phyloP scores from a whole-genome alignment of 768 basidiomycete species.

The Phlebiopsis gigantea region DNA sequence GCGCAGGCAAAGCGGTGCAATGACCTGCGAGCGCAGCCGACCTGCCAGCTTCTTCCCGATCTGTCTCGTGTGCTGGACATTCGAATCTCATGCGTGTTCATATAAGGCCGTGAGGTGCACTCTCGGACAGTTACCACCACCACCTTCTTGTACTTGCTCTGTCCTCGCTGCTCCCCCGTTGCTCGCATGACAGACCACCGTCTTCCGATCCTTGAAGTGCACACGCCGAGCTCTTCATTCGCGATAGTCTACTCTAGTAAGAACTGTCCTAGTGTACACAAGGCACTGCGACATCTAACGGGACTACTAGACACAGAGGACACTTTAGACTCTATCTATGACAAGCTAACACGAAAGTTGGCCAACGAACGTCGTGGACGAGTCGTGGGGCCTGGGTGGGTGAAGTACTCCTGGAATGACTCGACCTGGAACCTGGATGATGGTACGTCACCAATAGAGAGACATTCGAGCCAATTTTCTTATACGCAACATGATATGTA shows the following conservation, averaged over 20 bases:
- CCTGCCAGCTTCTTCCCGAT: neutral
- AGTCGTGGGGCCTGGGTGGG: conserved; percentile 70
- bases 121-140: neutral
- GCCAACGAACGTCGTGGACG: conserved; percentile 52
- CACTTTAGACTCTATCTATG: conserved; percentile 54
- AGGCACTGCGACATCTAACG: neutral
- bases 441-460: conserved; percentile 37
- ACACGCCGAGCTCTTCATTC: conserved; percentile 72
- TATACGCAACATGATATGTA: conserved; percentile 22
- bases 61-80: neutral
- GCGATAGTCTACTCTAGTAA: conserved; percentile 70
- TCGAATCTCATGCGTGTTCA: neutral
- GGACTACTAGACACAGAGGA: conserved; percentile 60
- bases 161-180: neutral
- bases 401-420: conserved; percentile 82
- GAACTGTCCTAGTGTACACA: conserved; percentile 19
- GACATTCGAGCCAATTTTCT: neutral
- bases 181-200: conserved; percentile 26
- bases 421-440: conserved; percentile 87
- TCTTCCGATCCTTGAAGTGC: conserved; percentile 59
- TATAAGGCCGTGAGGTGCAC: neutral
- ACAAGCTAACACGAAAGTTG: conserved; percentile 67
- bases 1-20: neutral
- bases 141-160: neutral
- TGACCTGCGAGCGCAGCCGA: neutral